These are phyloP conservation scores for Talaromyces proteolyticus DNA, from an alignment of 495 filamentous ascomycete species.

Conservation along the genomic window DNA sequence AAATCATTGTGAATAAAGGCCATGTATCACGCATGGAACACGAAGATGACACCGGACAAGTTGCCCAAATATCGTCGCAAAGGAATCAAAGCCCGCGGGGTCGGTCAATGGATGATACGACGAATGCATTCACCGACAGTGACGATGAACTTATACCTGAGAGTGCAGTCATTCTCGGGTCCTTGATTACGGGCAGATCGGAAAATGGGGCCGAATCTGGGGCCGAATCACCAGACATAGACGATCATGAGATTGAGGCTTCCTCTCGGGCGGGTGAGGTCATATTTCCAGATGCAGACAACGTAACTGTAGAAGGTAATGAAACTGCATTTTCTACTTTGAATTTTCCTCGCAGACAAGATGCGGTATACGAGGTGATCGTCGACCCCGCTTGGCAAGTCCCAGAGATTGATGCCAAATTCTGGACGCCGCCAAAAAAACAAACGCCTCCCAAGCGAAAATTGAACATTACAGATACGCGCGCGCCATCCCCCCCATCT, in stretches of 20 bases:
- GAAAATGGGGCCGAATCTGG: neutral
- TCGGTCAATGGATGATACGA: no score
- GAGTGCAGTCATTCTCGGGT: neutral
- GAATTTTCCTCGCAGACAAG: neutral
- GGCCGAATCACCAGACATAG: neutral
- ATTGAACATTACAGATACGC: constrained; percentile 9
- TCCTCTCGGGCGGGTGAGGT: no score
- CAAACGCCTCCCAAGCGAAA: constrained; percentile 11
- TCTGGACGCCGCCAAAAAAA: constrained; percentile 28
- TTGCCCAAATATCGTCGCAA: neutral
- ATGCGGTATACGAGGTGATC: neutral
- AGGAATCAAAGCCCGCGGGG: constrained; percentile 13
- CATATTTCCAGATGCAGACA: neutral
- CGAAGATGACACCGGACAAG: constrained; percentile 41
- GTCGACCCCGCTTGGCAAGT: constrained; percentile 31
- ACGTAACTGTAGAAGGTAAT: neutral
- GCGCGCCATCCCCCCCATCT: constrained; percentile 30
- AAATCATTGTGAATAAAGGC: constrained; percentile 82
- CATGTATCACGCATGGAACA: constrained; percentile 58
- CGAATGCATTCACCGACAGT: no score
- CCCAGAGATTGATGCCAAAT: constrained; percentile 28
- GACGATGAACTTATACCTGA: neutral
- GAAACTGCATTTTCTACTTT: neutral
- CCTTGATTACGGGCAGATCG: neutral
- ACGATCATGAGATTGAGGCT: no score